phyloP scores from a whole-genome alignment of 23 red algal genomes.

The Gracilariopsis chorda region DNA sequence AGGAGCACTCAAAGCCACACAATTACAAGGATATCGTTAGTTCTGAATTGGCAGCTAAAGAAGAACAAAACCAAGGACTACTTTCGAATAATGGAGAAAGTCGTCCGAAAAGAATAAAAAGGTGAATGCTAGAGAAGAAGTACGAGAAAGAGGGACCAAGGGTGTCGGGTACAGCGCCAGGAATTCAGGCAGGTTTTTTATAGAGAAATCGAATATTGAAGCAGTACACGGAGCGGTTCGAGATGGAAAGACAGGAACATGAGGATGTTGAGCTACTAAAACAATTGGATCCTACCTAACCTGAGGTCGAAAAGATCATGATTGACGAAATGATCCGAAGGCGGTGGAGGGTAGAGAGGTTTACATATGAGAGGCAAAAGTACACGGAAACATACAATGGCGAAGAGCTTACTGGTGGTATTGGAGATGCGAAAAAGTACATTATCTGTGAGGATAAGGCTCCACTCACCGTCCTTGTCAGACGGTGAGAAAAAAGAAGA shows the following conservation, averaged over 20 bases:
- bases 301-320: conserved; percentile 2
- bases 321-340: background rate
- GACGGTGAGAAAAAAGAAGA: no score
- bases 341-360: background rate
- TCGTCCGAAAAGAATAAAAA: background rate
- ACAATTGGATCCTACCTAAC: background rate
- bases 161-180: background rate
- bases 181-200: background rate
- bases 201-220: background rate
- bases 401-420: no score
- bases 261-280: background rate
- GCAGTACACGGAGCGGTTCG: background rate
- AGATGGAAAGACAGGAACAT: background rate
- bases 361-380: no score
- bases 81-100: background rate
- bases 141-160: background rate
- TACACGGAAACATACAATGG: no score
- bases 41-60: background rate
- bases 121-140: background rate
- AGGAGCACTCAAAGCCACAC: no score
- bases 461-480: no score
- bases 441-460: no score
- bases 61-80: background rate
- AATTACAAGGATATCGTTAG: background rate
- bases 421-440: no score